These are phyloP conservation scores for Bruguiera gymnorhiza DNA, from an alignment of 345 rosid species.

Conservation along the genomic window DNA sequence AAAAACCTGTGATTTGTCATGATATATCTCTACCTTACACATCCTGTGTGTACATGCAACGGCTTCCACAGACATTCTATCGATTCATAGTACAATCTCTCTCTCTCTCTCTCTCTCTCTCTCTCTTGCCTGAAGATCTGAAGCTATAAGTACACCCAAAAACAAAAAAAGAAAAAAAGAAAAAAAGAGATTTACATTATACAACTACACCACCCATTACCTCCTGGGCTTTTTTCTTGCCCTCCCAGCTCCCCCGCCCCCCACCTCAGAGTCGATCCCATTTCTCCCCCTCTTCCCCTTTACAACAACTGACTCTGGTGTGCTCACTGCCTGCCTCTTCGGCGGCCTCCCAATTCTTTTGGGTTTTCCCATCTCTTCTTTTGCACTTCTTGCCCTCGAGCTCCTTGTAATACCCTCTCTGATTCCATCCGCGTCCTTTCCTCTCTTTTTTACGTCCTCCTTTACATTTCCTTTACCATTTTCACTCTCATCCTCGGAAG, in stretches of 20 bases:
- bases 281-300: slow-evolving; percentile 39
- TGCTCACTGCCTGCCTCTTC: slow-evolving; percentile 19
- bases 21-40: neutral
- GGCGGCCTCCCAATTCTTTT: slow-evolving; percentile 43
- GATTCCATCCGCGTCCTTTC: slow-evolving; percentile 13
- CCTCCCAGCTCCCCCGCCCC: slow-evolving; percentile 24
- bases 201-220: slow-evolving; percentile 33
- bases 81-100: slow-evolving; percentile 1
- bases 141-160: neutral
- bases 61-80: slow-evolving; percentile 12
- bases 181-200: slow-evolving; percentile 23
- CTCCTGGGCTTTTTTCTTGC: slow-evolving; percentile 44
- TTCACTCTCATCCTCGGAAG: slow-evolving; percentile 19
- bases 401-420: slow-evolving; percentile 35
- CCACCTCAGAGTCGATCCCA: slow-evolving; percentile 22
- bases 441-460: slow-evolving; percentile 13
- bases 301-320: slow-evolving; percentile 7
- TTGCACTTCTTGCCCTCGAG: slow-evolving; percentile 36
- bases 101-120: neutral
- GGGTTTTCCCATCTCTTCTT: slow-evolving; percentile 34
- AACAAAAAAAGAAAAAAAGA: neutral
- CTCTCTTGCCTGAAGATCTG: neutral
- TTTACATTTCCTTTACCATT: slow-evolving; percentile 15
- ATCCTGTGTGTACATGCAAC: slow-evolving; percentile 15
- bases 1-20: too few species aligned